Base-by-base conservation (phyloP, 345 rosid species). In the Dimocarpus longan region DNA sequence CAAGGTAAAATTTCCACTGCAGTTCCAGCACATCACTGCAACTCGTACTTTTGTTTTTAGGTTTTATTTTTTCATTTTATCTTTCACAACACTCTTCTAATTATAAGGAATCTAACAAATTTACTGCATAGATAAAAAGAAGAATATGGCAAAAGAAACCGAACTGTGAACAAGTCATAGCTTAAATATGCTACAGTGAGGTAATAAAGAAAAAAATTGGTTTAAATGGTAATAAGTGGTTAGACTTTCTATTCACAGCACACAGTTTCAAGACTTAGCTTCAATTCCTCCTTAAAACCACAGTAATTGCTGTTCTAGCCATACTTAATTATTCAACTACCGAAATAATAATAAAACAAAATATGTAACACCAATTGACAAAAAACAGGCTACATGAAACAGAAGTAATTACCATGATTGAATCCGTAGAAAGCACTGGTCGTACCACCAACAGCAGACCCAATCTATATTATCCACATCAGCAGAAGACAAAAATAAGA, bases 361-460 rank as follows among this genome's bases (percentile, higher is more conserved):
- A 60, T 54, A 76, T 54, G 56, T 65, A 24, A 44, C 62, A 28
- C 52, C 10, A 24, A 24, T 71, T 28, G n/a, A 26, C 39, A 76
- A 43, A n/a, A 75, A 32, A 32, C 15, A n/a, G n/a, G 50, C n/a
- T 73, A 39, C 6, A 28, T 73, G 28, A 39, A 39, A 22, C 11
- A 72, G 37, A 75, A 52, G 19, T 40, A 9, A 67, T 19, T 87
- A 92, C 94, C 97, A 60, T 86, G 92, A 75, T 90, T 92, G 84
- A 90, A 90, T 73, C 94, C 96, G 48, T 92, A 90, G 79, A 92
- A 92, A 32, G 93, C 93, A 78, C 91, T 89, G 6, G 94, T 37
- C 8, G 91, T 90, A 32, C 98, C 99, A 70, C 99, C 96, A 75
- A 93, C 92, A 80, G 96, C 97, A 74, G 98, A 91, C 40, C 98